A percentile compares a stretch with the other conserved stretches of the same genome.
phyloP scores from a whole-genome alignment of 2,329 filamentous ascomycete species.

The Epichloe gansuensis region DNA sequence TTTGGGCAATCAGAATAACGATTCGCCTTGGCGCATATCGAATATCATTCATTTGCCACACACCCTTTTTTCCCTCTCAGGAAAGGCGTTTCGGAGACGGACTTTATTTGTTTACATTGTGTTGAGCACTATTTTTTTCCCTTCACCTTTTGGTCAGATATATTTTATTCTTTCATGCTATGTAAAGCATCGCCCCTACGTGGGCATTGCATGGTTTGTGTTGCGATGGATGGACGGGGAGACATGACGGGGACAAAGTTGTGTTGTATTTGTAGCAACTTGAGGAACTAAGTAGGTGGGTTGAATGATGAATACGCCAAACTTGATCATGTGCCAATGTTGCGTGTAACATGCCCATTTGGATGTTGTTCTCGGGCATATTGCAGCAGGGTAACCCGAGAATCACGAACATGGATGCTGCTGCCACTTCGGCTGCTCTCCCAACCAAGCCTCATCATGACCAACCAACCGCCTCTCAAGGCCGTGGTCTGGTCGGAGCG shows the following conservation, averaged over 20 bases:
- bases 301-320: neutral
- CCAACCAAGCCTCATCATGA: no score
- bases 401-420: no score
- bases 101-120: neutral
- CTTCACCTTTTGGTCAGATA: neutral
- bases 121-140: neutral
- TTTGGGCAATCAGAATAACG: neutral
- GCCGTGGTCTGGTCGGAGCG: no score
- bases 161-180: neutral
- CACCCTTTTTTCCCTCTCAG: neutral
- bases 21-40: slow-evolving; percentile 2
- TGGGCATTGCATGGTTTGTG: neutral
- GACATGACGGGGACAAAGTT: neutral
- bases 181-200: slow-evolving; percentile 1
- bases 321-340: no score
- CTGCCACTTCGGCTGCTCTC: no score
- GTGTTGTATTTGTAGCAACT: neutral
- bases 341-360: no score
- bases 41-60: neutral
- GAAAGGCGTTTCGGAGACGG: slow-evolving; percentile 5
- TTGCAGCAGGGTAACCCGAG: no score
- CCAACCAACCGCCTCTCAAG: no score
- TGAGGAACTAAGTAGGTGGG: neutral
- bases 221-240: neutral
- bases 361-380: no score